These are phyloP conservation scores for Clonostachys chloroleuca DNA, from an alignment of 2,329 filamentous ascomycete genomes.

Conservation along the genomic window DNA sequence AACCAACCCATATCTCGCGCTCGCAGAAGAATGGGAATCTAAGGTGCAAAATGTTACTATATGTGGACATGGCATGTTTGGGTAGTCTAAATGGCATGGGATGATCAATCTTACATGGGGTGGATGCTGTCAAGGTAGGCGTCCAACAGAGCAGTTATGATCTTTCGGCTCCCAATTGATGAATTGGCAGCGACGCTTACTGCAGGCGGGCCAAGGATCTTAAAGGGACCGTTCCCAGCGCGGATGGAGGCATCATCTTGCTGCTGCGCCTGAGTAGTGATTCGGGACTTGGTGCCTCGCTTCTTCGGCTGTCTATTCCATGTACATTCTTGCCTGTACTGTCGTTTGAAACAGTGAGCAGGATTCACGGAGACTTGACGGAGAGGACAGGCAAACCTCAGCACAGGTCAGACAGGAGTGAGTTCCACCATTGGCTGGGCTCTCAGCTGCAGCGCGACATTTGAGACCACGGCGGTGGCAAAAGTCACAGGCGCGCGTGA, in stretches of 20 bases:
- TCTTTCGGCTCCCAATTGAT: background rate
- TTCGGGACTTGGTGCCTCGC: constrained; percentile 10
- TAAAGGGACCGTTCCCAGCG: background rate
- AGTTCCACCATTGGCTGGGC: constrained; percentile 5
- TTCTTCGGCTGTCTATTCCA: constrained; percentile 33
- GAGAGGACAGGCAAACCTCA: constrained; percentile 28
- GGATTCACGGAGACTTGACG: too few species aligned
- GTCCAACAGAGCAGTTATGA: constrained; percentile 24
- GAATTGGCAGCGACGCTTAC: background rate
- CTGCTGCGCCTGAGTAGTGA: background rate
- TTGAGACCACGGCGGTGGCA: constrained; percentile 27
- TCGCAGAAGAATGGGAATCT: constrained; percentile 42
- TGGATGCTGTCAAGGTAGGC: constrained; percentile 45
- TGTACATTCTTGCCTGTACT: constrained; percentile 28
- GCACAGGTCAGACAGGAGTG: constrained; percentile 37
- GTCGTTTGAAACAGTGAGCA: too few species aligned
- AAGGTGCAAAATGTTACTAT: background rate
- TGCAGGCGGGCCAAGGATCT: background rate
- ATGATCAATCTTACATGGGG: constrained; percentile 22
- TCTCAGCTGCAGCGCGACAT: constrained; percentile 21
- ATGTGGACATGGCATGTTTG: background rate
- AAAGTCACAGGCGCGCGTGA: constrained; percentile 25
- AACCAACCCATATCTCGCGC: constrained; percentile 26
- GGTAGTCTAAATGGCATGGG: background rate
- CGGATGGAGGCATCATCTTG: background rate